Evolutionary conservation across 1,139 yeast genomes (phyloP).

Genomic region (Taphrina populina): DNA sequence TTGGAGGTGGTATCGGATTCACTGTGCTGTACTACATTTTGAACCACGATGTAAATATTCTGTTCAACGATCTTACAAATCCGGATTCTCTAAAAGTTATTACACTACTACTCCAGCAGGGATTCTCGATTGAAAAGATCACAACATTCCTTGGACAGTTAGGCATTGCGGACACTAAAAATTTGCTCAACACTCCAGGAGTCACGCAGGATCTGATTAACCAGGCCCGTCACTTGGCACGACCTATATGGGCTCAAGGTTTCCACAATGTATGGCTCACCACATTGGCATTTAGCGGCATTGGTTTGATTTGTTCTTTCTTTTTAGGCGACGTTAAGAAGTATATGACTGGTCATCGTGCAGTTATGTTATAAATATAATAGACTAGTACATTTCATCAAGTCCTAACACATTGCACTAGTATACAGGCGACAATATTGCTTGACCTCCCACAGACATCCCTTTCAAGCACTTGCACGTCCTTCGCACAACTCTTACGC

Average conservation of each 20-base stretch:
- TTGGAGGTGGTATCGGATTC: constrained; percentile 33
- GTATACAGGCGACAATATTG: too few species aligned
- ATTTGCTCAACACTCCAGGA: constrained; percentile 1
- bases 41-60: constrained; percentile 2
- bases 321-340: constrained; percentile 32
- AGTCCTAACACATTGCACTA: too few species aligned
- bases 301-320: constrained; percentile 28
- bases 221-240: constrained; percentile 1
- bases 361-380: constrained; percentile 17
- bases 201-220: neutral
- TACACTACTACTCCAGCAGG: neutral
- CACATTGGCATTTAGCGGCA: constrained; percentile 27
- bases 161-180: constrained; percentile 19
- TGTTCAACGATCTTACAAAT: constrained; percentile 15
- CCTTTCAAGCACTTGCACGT: too few species aligned
- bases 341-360: constrained; percentile 32
- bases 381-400: too few species aligned
- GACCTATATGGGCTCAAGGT: constrained; percentile 25
- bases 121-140: constrained; percentile 4
- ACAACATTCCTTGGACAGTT: constrained; percentile 6
- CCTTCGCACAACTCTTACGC: too few species aligned
- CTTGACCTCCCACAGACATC: too few species aligned
- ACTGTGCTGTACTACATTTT: constrained; percentile 29
- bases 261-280: constrained; percentile 31
- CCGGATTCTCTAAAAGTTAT: constrained; percentile 15